Conservation (phyloP, 192 early-diverging fungal genomes). For the Allomyces macrogynus region DNA sequence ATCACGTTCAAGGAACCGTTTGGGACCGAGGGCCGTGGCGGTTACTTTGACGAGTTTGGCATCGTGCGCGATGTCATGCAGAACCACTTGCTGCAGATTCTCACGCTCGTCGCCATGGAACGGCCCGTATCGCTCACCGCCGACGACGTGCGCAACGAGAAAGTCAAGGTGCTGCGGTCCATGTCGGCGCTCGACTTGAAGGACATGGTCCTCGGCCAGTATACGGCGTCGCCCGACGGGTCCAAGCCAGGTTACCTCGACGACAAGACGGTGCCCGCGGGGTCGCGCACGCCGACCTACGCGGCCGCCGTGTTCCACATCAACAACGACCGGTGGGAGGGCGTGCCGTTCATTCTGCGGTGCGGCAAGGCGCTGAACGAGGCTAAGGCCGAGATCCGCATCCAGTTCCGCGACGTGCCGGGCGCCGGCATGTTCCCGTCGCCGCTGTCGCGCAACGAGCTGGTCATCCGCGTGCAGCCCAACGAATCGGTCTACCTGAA, state of each 20-base stretch:
- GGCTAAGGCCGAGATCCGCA: constrained; percentile 82
- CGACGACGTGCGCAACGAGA: constrained; percentile 90
- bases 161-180: constrained; percentile 71
- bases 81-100: constrained; percentile 82
- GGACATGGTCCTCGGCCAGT: constrained; percentile 81
- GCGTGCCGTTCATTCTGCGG: constrained; percentile 48
- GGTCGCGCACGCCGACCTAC: constrained; percentile 72
- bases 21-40: constrained; percentile 91
- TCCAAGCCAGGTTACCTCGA: constrained; percentile 77
- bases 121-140: constrained; percentile 64
- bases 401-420: constrained; percentile 86
- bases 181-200: constrained; percentile 59
- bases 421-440: constrained; percentile 48
- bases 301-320: constrained; percentile 57
- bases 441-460: constrained; percentile 69
- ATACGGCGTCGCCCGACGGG: constrained; percentile 54
- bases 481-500: constrained; percentile 93
- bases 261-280: constrained; percentile 69
- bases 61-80: constrained; percentile 95
- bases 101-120: constrained; percentile 89
- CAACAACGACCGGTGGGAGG: constrained; percentile 16
- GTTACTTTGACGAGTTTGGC: constrained; percentile 89
- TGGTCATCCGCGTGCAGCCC: constrained; percentile 86
- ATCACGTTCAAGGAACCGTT: constrained; percentile 97
- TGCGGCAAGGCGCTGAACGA: constrained; percentile 80